A percentile compares a stretch with the other conserved stretches of the same genome.
These are phyloP conservation scores for Colletotrichum aenigma DNA, from an alignment of 2,329 filamentous ascomycete species.

Conservation along the genomic window DNA sequence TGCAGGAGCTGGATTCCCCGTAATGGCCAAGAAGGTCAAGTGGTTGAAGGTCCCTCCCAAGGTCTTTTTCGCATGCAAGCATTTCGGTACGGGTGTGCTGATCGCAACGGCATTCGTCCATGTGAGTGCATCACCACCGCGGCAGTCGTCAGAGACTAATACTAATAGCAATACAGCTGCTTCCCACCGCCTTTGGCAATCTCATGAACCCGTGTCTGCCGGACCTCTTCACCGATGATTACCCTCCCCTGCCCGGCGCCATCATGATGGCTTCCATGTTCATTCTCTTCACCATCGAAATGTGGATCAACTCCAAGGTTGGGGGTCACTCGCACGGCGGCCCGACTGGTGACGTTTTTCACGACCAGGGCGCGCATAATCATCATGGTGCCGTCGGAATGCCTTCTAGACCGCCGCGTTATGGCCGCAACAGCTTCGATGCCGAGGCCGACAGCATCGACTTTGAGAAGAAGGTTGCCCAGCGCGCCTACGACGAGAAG, in stretches of 20 bases:
- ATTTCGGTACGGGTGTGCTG: conserved; percentile 74
- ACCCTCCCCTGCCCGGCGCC: conserved; percentile 65
- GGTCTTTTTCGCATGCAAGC: conserved; percentile 66
- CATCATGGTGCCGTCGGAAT: conserved; percentile 8
- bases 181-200: conserved; percentile 63
- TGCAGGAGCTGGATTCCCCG: conserved; percentile 54
- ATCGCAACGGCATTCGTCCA: conserved; percentile 78
- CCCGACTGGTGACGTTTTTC: conserved; percentile 48
- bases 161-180: conserved; percentile 39
- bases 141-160: background rate
- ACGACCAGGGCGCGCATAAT: background rate
- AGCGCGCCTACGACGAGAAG: conserved; percentile 43
- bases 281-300: conserved; percentile 64
- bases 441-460: conserved; percentile 31
- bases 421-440: conserved; percentile 34
- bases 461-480: conserved; percentile 46
- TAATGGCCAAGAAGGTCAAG: conserved; percentile 58
- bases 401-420: conserved; percentile 35
- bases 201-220: conserved; percentile 60
- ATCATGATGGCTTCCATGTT: conserved; percentile 71
- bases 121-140: conserved; percentile 40
- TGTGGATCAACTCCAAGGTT: conserved; percentile 64
- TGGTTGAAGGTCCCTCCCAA: conserved; percentile 62
- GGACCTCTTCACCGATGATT: conserved; percentile 62
- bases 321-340: conserved; percentile 65